These are phyloP conservation scores for Corinectria fuckeliana DNA, from an alignment of 2,329 filamentous ascomycete species.

Conservation along the genomic window DNA sequence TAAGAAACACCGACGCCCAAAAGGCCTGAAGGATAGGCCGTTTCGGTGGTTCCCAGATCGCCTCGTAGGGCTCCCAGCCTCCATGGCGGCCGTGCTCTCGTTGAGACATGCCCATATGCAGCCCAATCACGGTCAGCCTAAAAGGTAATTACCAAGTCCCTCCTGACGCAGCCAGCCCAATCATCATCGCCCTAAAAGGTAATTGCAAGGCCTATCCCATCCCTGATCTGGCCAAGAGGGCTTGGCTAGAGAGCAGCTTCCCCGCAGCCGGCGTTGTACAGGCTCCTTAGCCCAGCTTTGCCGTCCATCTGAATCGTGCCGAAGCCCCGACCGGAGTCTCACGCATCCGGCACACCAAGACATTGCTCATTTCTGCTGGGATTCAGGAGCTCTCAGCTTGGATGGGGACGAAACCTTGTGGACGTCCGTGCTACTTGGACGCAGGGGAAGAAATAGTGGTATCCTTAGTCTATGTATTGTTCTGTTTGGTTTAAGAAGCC, in stretches of 20 bases:
- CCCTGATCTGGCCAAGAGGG: background rate
- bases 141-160: background rate
- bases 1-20: too few species aligned
- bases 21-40: background rate
- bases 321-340: constrained; percentile 6
- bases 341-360: constrained; percentile 1
- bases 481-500: background rate
- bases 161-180: background rate
- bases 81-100: background rate
- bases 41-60: background rate
- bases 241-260: background rate
- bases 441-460: background rate
- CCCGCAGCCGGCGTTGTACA: background rate
- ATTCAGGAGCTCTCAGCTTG: background rate
- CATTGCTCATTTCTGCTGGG: background rate
- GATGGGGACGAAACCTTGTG: background rate
- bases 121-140: background rate
- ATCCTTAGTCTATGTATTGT: background rate
- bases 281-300: background rate
- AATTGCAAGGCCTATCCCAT: background rate
- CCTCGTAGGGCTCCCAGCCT: background rate
- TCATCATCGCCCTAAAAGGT: background rate
- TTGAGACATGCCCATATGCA: background rate
- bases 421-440: background rate
- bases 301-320: background rate